A percentile compares a stretch with the other conserved stretches of the same genome.
Conservation (phyloP, 192 early-diverging fungal genomes). For the Backusella luteola region DNA sequence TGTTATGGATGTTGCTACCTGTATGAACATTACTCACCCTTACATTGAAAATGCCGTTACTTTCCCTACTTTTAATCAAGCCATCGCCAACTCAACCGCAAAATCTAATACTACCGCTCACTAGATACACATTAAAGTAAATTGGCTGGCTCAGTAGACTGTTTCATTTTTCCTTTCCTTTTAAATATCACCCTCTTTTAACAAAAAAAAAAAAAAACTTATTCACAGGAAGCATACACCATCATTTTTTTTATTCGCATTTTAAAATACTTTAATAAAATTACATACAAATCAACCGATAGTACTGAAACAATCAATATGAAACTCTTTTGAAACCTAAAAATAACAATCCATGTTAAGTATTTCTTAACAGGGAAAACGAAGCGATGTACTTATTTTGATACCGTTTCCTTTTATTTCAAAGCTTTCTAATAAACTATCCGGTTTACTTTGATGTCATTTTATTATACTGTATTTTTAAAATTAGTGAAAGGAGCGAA, state of each 20-base stretch:
- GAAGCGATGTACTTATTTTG: not conserved
- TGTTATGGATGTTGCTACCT: constrained; percentile 31
- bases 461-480: no score
- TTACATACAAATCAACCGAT: not conserved
- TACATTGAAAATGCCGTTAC: constrained; percentile 22
- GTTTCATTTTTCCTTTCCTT: not conserved
- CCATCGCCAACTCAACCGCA: not conserved
- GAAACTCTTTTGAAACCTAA: not conserved
- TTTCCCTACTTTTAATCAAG: constrained; percentile 12
- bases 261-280: not conserved
- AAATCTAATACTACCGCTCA: not conserved
- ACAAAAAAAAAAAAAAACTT: not conserved
- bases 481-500: no score
- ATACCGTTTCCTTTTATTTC: no score
- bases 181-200: not conserved
- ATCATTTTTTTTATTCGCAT: constrained; percentile 3
- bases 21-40: constrained; percentile 25
- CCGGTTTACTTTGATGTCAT: no score
- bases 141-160: not conserved
- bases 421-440: no score
- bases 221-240: not conserved
- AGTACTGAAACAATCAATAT: not conserved
- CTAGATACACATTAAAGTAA: not conserved
- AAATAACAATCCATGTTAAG: not conserved
- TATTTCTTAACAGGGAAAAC: not conserved